Base-by-base conservation (phyloP, 2,329 filamentous ascomycete genomes). In the Dothistroma pini region DNA sequence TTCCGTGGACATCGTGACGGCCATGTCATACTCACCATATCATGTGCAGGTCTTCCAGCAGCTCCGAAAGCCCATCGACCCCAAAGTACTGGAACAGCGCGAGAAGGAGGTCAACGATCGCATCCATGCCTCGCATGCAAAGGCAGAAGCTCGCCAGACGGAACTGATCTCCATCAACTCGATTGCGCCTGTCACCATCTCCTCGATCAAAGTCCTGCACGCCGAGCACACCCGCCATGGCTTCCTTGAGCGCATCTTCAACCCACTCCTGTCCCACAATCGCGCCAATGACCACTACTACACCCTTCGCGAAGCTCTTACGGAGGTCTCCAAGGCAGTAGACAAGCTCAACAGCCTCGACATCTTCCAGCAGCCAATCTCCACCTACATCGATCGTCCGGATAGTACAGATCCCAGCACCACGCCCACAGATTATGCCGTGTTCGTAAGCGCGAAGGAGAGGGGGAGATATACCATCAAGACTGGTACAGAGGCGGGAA, bases 401-500 rank as follows among this genome's bases (percentile, higher is more conserved):
- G 83, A 86, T 62, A 83, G 85, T 53, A 84, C 86, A 50, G 85
- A 90, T 63, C 83, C 89, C 0, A 85, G 86, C 7, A 85, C 87
- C 10, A 86, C 86, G 1, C 86, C 88, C 1, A 91, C 87, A 58
- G 91, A 96, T 73, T 78, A 97, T 68, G 89, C 93, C 66, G 84
- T 97, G 57, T 89, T 88, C 70, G 83, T 97, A 59, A 86, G 86
- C 57, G 89, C 90, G 22, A 83, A 84, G 63, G 93, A 99, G 77
- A 87, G 90, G 67, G 89, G 90, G 34, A 87, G 89, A 44, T 86
- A 97, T 71, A 86, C 92, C 61, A 84, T 97, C 71, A 96, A 96
- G 79, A 96, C 93, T 0, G 95, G 95, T 62, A 97, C 95, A 9
- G 93, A 97, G 73, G 83, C 96, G 51, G 95, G 95, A 64, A 96